phyloP scores from a whole-genome alignment of 176 grass and related monocot genomes.

The Aechmea fasciata region DNA sequence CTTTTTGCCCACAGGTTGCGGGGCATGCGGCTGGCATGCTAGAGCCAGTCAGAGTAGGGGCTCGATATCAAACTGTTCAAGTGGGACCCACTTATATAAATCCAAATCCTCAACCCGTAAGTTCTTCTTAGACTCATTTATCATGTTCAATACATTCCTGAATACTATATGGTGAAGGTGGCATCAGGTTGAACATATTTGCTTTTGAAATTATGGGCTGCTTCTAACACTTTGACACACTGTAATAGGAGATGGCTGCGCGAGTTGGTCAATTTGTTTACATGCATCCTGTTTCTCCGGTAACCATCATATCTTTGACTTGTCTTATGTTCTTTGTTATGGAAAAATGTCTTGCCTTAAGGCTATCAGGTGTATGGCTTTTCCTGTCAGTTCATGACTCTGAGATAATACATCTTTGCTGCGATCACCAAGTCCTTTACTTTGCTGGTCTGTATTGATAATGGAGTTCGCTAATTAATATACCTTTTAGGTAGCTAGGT shows the following conservation, averaged over 20 bases:
- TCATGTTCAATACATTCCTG: background rate
- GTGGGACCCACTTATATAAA: conserved; percentile 31
- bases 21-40: conserved; percentile 27
- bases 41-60: conserved; percentile 40
- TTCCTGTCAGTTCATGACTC: too few relatives aligned
- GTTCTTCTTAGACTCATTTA: conserved; percentile 2
- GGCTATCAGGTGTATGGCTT: background rate
- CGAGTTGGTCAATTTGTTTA: conserved; percentile 44
- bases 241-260: conserved; percentile 38
- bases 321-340: background rate
- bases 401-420: too few relatives aligned
- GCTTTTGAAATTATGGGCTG: background rate
- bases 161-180: background rate
- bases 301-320: conserved; percentile 3
- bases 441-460: too few relatives aligned
- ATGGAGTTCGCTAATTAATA: too few relatives aligned
- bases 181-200: background rate
- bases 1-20: conserved; percentile 25
- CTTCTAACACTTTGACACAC: conserved; percentile 9
- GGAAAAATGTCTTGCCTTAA: background rate
- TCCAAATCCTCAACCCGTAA: conserved; percentile 36
- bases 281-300: conserved; percentile 31
- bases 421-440: too few relatives aligned
- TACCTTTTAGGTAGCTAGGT: too few relatives aligned
- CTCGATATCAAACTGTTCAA: conserved; percentile 48